Percentiles rank a stretch among this genome's conserved stretches.
Evolutionary conservation across 495 filamentous ascomycete species (phyloP).

Genomic region (Pyrenula aspistea): DNA sequence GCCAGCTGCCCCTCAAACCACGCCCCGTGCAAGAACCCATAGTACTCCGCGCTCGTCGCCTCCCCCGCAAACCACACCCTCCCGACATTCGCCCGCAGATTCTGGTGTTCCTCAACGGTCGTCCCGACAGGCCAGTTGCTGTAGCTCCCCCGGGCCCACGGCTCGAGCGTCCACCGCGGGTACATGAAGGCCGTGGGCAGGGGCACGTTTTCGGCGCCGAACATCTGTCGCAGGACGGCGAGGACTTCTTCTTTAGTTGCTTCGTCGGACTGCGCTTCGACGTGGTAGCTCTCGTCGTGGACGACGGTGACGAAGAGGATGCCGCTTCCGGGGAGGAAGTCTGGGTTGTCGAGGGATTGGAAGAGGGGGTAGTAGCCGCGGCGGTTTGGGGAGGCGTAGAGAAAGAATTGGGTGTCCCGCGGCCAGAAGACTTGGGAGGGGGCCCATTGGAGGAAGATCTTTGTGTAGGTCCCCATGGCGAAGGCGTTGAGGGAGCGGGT

Average conservation of each 20-base stretch:
- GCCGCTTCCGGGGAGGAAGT: constrained; percentile 50
- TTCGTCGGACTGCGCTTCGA: constrained; percentile 52
- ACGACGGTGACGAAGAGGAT: constrained; percentile 66
- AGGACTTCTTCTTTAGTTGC: constrained; percentile 49
- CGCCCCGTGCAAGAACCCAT: constrained; percentile 60
- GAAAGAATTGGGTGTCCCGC: constrained; percentile 49
- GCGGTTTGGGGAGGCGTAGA: constrained; percentile 51
- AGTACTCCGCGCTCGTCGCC: constrained; percentile 56
- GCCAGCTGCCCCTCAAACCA: constrained; percentile 50
- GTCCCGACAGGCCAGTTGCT: constrained; percentile 62
- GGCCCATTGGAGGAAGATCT: constrained; percentile 63
- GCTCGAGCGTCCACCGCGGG: constrained; percentile 54
- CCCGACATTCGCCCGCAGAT: constrained; percentile 55
- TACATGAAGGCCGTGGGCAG: constrained; percentile 60
- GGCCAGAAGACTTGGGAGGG: constrained; percentile 60
- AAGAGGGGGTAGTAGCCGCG: constrained; percentile 63
- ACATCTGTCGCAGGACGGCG: constrained; percentile 53
- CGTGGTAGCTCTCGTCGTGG: constrained; percentile 42
- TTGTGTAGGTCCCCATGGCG: constrained; percentile 67
- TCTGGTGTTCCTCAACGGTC: constrained; percentile 58
- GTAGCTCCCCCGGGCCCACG: constrained; percentile 60
- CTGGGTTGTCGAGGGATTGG: constrained; percentile 49
- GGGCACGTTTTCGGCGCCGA: constrained; percentile 43
- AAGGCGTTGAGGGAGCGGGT: constrained; percentile 51
- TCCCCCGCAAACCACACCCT: constrained; percentile 63